Evolutionary conservation across 1,284 basidiomycete genomes (phyloP).

Genomic region (Ganoderma resinaceum): DNA sequence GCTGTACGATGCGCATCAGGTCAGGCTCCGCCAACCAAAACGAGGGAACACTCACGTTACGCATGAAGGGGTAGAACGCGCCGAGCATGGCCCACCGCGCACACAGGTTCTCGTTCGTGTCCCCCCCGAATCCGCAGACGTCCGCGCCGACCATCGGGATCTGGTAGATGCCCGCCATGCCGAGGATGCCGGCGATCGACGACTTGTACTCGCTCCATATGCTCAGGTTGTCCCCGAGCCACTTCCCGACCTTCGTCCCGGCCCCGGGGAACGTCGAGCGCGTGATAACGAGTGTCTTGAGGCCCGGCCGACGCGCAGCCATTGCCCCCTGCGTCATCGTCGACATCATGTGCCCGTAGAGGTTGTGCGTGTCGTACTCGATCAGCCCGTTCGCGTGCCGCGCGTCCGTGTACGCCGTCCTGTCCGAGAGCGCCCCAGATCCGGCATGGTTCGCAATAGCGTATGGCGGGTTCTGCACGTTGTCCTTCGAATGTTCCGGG

Average conservation of each 20-base stretch:
- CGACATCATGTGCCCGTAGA: slow-evolving; percentile 79
- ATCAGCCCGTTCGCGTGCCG: slow-evolving; percentile 67
- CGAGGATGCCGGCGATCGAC: slow-evolving; percentile 69
- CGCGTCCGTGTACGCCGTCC: slow-evolving; percentile 62
- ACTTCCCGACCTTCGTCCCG: slow-evolving; percentile 70
- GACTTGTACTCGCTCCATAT: slow-evolving; percentile 62
- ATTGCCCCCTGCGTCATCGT: slow-evolving; percentile 66
- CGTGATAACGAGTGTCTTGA: slow-evolving; percentile 71
- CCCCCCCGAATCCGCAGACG: slow-evolving; percentile 67
- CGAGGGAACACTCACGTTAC: slow-evolving; percentile 55
- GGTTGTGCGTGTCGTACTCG: slow-evolving; percentile 73
- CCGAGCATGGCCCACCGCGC: slow-evolving; percentile 75
- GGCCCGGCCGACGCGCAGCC: slow-evolving; percentile 63
- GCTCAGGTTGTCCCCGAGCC: slow-evolving; percentile 73
- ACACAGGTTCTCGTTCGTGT: slow-evolving; percentile 70
- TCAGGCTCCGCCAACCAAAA: neutral
- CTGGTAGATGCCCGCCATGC: slow-evolving; percentile 68
- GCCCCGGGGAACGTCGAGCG: slow-evolving; percentile 77
- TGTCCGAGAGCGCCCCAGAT: slow-evolving; percentile 52
- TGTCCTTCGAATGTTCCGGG: slow-evolving; percentile 37
- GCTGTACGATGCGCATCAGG: slow-evolving; percentile 43
- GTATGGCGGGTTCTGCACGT: slow-evolving; percentile 61
- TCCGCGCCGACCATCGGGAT: slow-evolving; percentile 76
- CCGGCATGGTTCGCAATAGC: slow-evolving; percentile 61
- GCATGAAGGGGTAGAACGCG: slow-evolving; percentile 77